Evolutionary conservation across 176 grass and related monocot genomes (phyloP).

Genomic region (Dendrocalamus sinicus): DNA sequence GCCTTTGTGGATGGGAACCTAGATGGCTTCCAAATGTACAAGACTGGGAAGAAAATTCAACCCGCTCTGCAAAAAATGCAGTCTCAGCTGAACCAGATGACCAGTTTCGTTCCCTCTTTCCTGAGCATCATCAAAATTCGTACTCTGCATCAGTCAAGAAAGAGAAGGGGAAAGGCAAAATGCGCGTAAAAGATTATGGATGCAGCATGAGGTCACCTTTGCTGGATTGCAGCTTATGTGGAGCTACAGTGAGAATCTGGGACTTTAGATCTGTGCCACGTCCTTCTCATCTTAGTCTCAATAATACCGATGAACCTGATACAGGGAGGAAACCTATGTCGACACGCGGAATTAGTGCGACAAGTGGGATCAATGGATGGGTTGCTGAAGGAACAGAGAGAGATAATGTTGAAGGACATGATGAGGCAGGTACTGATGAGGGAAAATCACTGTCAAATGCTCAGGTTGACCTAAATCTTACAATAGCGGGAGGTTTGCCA

Average conservation of each 20-base stretch:
- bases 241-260: slow-evolving; percentile 89
- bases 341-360: slow-evolving; percentile 84
- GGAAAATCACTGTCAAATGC: slow-evolving; percentile 81
- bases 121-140: slow-evolving; percentile 56
- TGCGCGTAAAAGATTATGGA: slow-evolving; percentile 63
- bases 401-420: slow-evolving; percentile 72
- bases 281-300: slow-evolving; percentile 64
- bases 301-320: slow-evolving; percentile 61
- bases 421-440: slow-evolving; percentile 69
- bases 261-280: slow-evolving; percentile 72
- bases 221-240: slow-evolving; percentile 97
- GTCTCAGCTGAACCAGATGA: slow-evolving; percentile 55
- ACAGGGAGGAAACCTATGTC: slow-evolving; percentile 58
- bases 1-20: slow-evolving; percentile 98
- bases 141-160: slow-evolving; percentile 71
- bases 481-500: slow-evolving; percentile 82
- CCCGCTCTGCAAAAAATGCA: slow-evolving; percentile 75
- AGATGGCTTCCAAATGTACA: slow-evolving; percentile 99
- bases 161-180: slow-evolving; percentile 82
- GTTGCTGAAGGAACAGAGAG: slow-evolving; percentile 59
- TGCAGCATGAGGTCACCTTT: slow-evolving; percentile 87
- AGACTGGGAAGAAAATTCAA: slow-evolving; percentile 99
- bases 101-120: slow-evolving; percentile 44
- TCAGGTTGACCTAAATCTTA: slow-evolving; percentile 92
- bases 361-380: slow-evolving; percentile 88